Evolutionary conservation across 805 yeast species (phyloP).

Genomic region (Candida maltosa): DNA sequence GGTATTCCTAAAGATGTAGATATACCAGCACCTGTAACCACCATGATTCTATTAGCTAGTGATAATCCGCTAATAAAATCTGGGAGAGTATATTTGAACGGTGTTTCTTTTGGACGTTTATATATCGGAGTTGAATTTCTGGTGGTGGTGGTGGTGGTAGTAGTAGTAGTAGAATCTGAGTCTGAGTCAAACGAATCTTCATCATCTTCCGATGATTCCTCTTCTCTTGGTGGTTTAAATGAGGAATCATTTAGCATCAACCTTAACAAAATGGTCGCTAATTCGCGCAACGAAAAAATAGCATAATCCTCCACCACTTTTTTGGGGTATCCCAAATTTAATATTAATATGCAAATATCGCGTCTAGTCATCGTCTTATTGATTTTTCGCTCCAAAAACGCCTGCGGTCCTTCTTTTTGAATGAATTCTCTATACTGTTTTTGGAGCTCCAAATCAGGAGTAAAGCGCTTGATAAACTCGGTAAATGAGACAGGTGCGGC

Average conservation of each 20-base stretch:
- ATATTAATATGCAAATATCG: conserved; percentile 12
- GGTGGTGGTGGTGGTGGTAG: too few relatives aligned
- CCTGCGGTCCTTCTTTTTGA: conserved; percentile 11
- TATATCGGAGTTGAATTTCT: not conserved
- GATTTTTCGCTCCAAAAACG: conserved; percentile 12
- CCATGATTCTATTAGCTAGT: conserved; percentile 37
- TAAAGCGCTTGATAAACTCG: not conserved
- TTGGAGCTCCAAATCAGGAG: conserved; percentile 4
- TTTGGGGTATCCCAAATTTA: conserved; percentile 16
- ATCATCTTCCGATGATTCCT: too few relatives aligned
- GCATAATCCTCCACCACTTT: conserved; percentile 5
- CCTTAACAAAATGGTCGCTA: conserved; percentile 10
- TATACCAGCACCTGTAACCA: conserved; percentile 45
- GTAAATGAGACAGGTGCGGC: not conserved
- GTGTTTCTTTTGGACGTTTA: not conserved
- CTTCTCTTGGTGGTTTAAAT: too few relatives aligned
- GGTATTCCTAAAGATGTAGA: conserved; percentile 45
- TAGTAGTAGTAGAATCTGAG: too few relatives aligned
- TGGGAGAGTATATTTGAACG: conserved; percentile 9
- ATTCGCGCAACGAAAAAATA: conserved; percentile 6
- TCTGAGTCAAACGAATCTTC: too few relatives aligned
- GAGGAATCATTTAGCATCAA: conserved; percentile 11
- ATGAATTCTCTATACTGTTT: conserved; percentile 12
- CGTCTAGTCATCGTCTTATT: conserved; percentile 11
- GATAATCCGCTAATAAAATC: conserved; percentile 9